A percentile compares a stretch with the other conserved stretches of the same genome.
These are phyloP conservation scores for Endocalyx cinctus DNA, from an alignment of 2,329 filamentous ascomycete genomes.

Conservation along the genomic window DNA sequence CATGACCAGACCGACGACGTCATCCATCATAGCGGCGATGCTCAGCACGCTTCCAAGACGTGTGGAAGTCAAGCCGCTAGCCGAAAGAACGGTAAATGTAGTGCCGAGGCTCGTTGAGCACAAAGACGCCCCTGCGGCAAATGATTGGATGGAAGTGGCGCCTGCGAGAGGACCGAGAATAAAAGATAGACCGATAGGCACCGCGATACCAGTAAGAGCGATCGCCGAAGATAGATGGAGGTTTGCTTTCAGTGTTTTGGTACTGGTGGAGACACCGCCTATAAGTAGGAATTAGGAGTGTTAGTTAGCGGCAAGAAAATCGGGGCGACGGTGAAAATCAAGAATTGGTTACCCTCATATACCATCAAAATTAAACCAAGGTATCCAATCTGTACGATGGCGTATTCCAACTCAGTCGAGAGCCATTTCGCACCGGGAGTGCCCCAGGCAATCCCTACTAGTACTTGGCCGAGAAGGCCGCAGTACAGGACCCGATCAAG, in stretches of 20 bases:
- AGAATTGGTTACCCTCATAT: slow-evolving; percentile 57
- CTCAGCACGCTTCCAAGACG: slow-evolving; percentile 59
- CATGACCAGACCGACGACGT: slow-evolving; percentile 73
- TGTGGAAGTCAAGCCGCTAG: slow-evolving; percentile 37
- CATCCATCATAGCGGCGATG: slow-evolving; percentile 76
- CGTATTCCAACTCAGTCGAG: slow-evolving; percentile 28
- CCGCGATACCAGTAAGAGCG: slow-evolving; percentile 59
- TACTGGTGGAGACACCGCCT: slow-evolving; percentile 56
- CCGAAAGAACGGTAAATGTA: slow-evolving; percentile 50
- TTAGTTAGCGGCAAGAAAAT: not conserved
- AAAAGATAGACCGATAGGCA: slow-evolving; percentile 10
- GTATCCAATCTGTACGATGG: slow-evolving; percentile 64
- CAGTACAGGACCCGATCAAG: slow-evolving; percentile 62
- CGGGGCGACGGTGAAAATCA: no score
- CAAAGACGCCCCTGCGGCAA: slow-evolving; percentile 27
- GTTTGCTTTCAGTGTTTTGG: slow-evolving; percentile 54
- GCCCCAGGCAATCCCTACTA: slow-evolving; percentile 68
- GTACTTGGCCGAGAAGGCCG: slow-evolving; percentile 66
- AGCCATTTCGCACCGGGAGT: slow-evolving; percentile 61
- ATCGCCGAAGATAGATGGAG: slow-evolving; percentile 55
- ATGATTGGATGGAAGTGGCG: slow-evolving; percentile 53
- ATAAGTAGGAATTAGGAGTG: slow-evolving; percentile 3
- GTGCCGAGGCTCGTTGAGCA: slow-evolving; percentile 32
- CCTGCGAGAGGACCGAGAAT: slow-evolving; percentile 11
- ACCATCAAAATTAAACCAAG: slow-evolving; percentile 68